Evolutionary conservation across 495 filamentous ascomycete species (phyloP).

Genomic region (Hypoxylon perforatum): DNA sequence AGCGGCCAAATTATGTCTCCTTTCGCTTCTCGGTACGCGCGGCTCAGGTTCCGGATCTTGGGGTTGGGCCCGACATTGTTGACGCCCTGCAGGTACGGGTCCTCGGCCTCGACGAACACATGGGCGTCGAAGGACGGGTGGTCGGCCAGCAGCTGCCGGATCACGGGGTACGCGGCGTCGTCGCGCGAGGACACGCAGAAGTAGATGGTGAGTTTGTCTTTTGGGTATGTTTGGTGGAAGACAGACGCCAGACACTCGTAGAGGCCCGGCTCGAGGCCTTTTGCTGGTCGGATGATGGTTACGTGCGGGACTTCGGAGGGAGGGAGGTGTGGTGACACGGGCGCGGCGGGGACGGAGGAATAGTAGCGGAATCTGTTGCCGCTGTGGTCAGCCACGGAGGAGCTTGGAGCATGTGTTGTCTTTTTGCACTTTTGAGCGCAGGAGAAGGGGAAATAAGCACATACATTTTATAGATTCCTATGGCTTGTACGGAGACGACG

Average conservation of each 20-base stretch:
- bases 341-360: constrained; percentile 53
- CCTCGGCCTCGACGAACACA: constrained; percentile 88
- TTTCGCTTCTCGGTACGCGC: constrained; percentile 92
- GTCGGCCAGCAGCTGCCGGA: constrained; percentile 75
- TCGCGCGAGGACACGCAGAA: constrained; percentile 82
- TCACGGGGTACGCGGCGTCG: constrained; percentile 82
- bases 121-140: constrained; percentile 78
- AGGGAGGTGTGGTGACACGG: constrained; percentile 57
- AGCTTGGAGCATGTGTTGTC: too few species aligned
- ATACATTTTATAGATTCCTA: constrained; percentile 65
- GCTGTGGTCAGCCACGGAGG: constrained; percentile 2
- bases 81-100: constrained; percentile 72
- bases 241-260: constrained; percentile 94
- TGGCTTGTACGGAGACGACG: constrained; percentile 59
- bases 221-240: constrained; percentile 85
- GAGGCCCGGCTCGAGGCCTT: constrained; percentile 88
- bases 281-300: constrained; percentile 91
- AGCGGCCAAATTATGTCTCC: constrained; percentile 94
- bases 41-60: constrained; percentile 97
- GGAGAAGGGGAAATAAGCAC: constrained; percentile 13
- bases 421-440: neutral
- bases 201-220: constrained; percentile 78
- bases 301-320: constrained; percentile 75
- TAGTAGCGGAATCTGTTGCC: constrained; percentile 60
- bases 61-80: constrained; percentile 90